Evolutionary conservation across 2,329 filamentous ascomycete species (phyloP), one percentile per base, ranked within the genome.

Genomic region (Beauveria rudraprayagi): DNA sequence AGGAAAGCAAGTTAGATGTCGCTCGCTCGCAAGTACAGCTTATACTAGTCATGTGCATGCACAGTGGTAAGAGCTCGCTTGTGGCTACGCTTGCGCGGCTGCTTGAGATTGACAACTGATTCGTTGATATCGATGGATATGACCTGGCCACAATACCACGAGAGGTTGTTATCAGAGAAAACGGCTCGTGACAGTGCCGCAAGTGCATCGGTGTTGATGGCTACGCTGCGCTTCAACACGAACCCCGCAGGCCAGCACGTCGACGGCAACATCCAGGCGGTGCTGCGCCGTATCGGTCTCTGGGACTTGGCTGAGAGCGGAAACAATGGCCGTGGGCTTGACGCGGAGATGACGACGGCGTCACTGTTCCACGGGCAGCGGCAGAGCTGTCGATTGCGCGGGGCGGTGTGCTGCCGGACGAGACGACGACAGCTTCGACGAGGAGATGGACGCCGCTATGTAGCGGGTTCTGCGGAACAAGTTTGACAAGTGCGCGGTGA

Each of bases 191-290:
- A 73, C 74, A 1, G 68, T 83, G 1, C 76, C 82, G 0, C 82
- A 84, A 69, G 80, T 51, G 73, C 79, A 0, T 77, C 82, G 61
- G 75, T 81, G 22, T 68, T 83, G 5, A 74, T 74, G 1, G 80
- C 78, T 1, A 78, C 70, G 0, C 69, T 85, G 3, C 75, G 79
- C 0, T 68, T 72, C 3, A 85, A 84, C 54, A 69, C 80, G 2
- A 79, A 83, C 62, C 80, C 80, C 0, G 66, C 69, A 3, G 63
- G 66, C 1, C 62, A 65, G 7, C 69, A 69, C 50, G 70, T 70
- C 3, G 76, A 82, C 50, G 72, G 74, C 6, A 69, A 70, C 3
- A 76, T 82, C 50, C 71, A 76, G 44, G 62, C 70, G 3, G 78
- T 76, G 0, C 69, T 85, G 9, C 67, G 74, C 5, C 74, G 75